These are phyloP conservation scores for Neltuma alba DNA, from an alignment of 306 rosid genomes.

Conservation along the genomic window DNA sequence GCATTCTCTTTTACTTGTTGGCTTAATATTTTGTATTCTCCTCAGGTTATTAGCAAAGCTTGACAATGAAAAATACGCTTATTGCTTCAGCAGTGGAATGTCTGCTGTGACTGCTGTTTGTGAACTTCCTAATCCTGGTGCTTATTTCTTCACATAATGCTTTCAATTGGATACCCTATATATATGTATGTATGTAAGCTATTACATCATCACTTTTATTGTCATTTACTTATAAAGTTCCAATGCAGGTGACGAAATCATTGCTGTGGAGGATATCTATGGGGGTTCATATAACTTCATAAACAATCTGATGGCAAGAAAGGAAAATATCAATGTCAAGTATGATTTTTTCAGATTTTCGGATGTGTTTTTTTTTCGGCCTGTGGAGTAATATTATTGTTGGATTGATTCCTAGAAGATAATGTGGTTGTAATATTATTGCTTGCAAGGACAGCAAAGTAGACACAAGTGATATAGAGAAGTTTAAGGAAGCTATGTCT, in stretches of 20 bases:
- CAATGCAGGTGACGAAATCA: slow-evolving; percentile 80
- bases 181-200: too few species aligned
- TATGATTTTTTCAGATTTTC: slow-evolving; percentile 39
- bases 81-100: slow-evolving; percentile 98
- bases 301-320: neutral
- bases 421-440: slow-evolving; percentile 30
- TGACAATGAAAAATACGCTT: slow-evolving; percentile 87
- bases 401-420: slow-evolving; percentile 2
- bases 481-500: slow-evolving; percentile 67
- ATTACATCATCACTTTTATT: too few species aligned
- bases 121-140: slow-evolving; percentile 78
- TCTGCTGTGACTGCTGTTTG: slow-evolving; percentile 83
- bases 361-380: slow-evolving; percentile 20
- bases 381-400: neutral
- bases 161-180: too few species aligned
- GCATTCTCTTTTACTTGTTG: slow-evolving; percentile 22
- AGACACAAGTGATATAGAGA: slow-evolving; percentile 69
- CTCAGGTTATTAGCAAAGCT: slow-evolving; percentile 79
- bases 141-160: too few species aligned
- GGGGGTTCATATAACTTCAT: slow-evolving; percentile 80
- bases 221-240: slow-evolving; percentile 29
- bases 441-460: slow-evolving; percentile 64
- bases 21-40: slow-evolving; percentile 43
- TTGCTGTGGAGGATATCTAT: slow-evolving; percentile 84
- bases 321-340: slow-evolving; percentile 56